Percentiles rank a stretch among this genome's conserved stretches.
Evolutionary conservation across 768 basidiomycete genomes (phyloP).

Genomic region (Polyporus arcularius): DNA sequence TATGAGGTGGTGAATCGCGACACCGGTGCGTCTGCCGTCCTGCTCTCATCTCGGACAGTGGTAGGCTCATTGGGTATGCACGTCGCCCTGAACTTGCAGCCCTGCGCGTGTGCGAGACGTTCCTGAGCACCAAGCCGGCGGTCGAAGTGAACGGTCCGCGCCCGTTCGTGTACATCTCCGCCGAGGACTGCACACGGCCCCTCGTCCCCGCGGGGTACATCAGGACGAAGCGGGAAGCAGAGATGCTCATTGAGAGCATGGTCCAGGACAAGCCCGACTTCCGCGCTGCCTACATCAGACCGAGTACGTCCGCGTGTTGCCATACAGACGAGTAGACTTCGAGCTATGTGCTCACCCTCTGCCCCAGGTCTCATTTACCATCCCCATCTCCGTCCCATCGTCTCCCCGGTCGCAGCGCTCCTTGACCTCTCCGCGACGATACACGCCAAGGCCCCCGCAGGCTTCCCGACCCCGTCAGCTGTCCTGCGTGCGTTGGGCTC

Average conservation of each 20-base stretch:
- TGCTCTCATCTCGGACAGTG: background rate
- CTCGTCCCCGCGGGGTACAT: slow-evolving; percentile 86
- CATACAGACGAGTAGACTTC: background rate
- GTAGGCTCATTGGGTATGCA: background rate
- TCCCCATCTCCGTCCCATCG: slow-evolving; percentile 88
- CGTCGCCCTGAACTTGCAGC: slow-evolving; percentile 40
- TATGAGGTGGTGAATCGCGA: slow-evolving; percentile 90
- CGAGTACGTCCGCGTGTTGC: slow-evolving; percentile 57
- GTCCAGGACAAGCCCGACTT: slow-evolving; percentile 46
- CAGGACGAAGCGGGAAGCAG: slow-evolving; percentile 92
- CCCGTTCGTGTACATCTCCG: slow-evolving; percentile 94
- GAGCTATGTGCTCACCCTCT: background rate
- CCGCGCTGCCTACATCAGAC: slow-evolving; percentile 82
- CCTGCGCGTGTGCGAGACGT: slow-evolving; percentile 76
- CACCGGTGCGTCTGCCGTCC: slow-evolving; percentile 59
- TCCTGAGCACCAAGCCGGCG: slow-evolving; percentile 47
- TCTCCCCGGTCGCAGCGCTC: slow-evolving; percentile 80
- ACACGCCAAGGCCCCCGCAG: slow-evolving; percentile 58
- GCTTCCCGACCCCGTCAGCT: slow-evolving; percentile 64
- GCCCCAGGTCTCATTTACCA: slow-evolving; percentile 89
- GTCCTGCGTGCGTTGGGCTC: slow-evolving; percentile 57
- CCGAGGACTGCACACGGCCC: slow-evolving; percentile 91
- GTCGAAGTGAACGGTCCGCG: slow-evolving; percentile 38
- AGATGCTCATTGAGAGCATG: slow-evolving; percentile 62
- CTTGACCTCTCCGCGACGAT: slow-evolving; percentile 79